Percentiles rank a stretch among this genome's conserved stretches.
phyloP scores from a whole-genome alignment of 2,329 filamentous ascomycete genomes.

The Fusarium citri region DNA sequence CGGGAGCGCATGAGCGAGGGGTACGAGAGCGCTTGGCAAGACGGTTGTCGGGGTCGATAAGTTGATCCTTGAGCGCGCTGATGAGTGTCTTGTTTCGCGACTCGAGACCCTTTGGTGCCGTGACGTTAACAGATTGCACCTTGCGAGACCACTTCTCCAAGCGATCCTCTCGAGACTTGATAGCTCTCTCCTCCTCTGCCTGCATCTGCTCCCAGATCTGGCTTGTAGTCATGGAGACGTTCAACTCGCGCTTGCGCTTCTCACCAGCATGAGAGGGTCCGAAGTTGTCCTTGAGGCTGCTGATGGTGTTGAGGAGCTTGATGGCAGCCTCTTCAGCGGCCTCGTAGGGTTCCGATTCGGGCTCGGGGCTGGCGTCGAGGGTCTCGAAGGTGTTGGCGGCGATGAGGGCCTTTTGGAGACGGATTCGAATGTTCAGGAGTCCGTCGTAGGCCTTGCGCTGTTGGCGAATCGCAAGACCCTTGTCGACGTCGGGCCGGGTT shows the following conservation, averaged over 20 bases:
- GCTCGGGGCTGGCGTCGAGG: constrained; percentile 54
- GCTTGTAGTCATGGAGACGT: constrained; percentile 67
- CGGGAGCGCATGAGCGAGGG: constrained; percentile 80
- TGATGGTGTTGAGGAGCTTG: constrained; percentile 84
- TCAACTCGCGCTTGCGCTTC: constrained; percentile 70
- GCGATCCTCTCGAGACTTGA: constrained; percentile 73
- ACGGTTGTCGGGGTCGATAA: constrained; percentile 70
- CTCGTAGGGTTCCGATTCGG: constrained; percentile 67
- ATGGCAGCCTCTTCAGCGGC: constrained; percentile 88
- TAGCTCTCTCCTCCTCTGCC: constrained; percentile 69
- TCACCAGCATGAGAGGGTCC: constrained; percentile 63
- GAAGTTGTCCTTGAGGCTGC: constrained; percentile 73
- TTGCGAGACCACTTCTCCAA: constrained; percentile 93
- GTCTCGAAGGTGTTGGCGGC: constrained; percentile 79
- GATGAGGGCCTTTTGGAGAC: constrained; percentile 89
- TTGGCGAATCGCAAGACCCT: constrained; percentile 85
- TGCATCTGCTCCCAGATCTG: constrained; percentile 80
- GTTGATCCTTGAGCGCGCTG: constrained; percentile 75
- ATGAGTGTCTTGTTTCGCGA: constrained; percentile 62
- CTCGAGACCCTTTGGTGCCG: constrained; percentile 43
- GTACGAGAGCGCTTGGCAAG: constrained; percentile 76
- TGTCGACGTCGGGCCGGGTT: constrained; percentile 73
- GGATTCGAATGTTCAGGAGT: constrained; percentile 89
- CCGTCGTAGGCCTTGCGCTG: constrained; percentile 90
- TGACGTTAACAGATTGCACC: constrained; percentile 61